A percentile compares a stretch with the other conserved stretches of the same genome.
phyloP scores from a whole-genome alignment of 805 yeast genomes.

The Cyberlindnera euphorbiae region DNA sequence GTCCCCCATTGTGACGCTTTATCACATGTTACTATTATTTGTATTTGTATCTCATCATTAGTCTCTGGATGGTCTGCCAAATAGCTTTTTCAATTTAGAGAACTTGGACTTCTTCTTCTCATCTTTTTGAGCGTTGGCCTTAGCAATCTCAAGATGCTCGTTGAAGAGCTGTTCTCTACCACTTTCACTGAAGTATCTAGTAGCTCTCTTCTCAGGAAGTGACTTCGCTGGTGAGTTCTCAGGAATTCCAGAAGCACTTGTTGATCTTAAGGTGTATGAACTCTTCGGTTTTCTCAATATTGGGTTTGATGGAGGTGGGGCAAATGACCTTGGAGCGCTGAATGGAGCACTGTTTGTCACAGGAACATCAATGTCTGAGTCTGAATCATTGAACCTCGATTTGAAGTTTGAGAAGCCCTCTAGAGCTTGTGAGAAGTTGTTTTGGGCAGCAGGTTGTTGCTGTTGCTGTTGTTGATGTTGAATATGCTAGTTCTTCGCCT shows the following conservation, averaged over 20 bases:
- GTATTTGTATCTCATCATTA: not conserved
- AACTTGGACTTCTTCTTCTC: conserved; percentile 28
- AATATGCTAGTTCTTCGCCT: conserved; percentile 11
- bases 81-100: conserved; percentile 36
- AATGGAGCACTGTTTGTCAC: conserved; percentile 1
- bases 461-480: conserved; percentile 8
- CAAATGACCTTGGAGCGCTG: conserved; percentile 8
- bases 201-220: conserved; percentile 21
- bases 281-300: conserved; percentile 24
- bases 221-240: conserved; percentile 26
- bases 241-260: conserved; percentile 17
- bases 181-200: conserved; percentile 28
- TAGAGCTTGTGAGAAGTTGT: conserved; percentile 1
- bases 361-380: conserved; percentile 46
- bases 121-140: conserved; percentile 3
- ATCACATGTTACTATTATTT: too few relatives aligned
- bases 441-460: conserved; percentile 6
- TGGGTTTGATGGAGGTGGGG: conserved; percentile 18
- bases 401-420: conserved; percentile 30
- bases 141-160: conserved; percentile 11
- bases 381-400: conserved; percentile 61
- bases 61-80: conserved; percentile 29
- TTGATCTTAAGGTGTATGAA: conserved; percentile 24
- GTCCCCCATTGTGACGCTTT: too few relatives aligned
- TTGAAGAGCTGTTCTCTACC: conserved; percentile 13